Evolutionary conservation across 2,329 filamentous ascomycete genomes (phyloP).

Genomic region (Alternaria infectoria): DNA sequence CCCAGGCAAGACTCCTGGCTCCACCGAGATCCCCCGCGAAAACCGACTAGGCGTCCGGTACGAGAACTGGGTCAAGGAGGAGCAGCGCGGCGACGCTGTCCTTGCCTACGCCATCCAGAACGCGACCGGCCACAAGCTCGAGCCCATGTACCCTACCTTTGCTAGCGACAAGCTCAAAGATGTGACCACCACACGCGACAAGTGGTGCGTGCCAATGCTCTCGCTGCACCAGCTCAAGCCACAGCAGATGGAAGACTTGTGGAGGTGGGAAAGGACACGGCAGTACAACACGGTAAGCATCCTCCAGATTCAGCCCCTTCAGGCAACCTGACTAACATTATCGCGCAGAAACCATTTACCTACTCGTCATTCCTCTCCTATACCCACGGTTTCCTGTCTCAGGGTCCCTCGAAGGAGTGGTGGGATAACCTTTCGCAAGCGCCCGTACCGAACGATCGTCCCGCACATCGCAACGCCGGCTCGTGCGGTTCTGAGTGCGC

Average conservation of each 20-base stretch:
- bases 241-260: slow-evolving; percentile 58
- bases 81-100: slow-evolving; percentile 54
- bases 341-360: slow-evolving; percentile 42
- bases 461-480: slow-evolving; percentile 40
- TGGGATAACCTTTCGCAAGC: slow-evolving; percentile 46
- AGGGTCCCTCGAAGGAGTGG: slow-evolving; percentile 40
- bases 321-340: slow-evolving; percentile 13
- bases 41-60: slow-evolving; percentile 40
- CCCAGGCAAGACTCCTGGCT: slow-evolving; percentile 37
- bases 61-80: slow-evolving; percentile 46
- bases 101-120: slow-evolving; percentile 49
- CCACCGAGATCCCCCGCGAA: slow-evolving; percentile 39
- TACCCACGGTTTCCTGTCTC: slow-evolving; percentile 42
- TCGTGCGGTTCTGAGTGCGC: slow-evolving; percentile 45
- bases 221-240: slow-evolving; percentile 49
- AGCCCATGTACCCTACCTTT: slow-evolving; percentile 49
- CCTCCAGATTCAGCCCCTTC: too few species aligned
- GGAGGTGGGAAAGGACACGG: slow-evolving; percentile 55
- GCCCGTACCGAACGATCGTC: slow-evolving; percentile 43
- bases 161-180: slow-evolving; percentile 57
- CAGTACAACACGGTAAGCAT: slow-evolving; percentile 41
- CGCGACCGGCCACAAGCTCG: slow-evolving; percentile 42
- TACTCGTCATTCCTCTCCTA: slow-evolving; percentile 48
- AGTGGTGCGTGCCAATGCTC: slow-evolving; percentile 54
- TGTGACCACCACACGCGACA: slow-evolving; percentile 47